Conservation (phyloP, 306 rosid genomes). For the Rosa lucieae region DNA sequence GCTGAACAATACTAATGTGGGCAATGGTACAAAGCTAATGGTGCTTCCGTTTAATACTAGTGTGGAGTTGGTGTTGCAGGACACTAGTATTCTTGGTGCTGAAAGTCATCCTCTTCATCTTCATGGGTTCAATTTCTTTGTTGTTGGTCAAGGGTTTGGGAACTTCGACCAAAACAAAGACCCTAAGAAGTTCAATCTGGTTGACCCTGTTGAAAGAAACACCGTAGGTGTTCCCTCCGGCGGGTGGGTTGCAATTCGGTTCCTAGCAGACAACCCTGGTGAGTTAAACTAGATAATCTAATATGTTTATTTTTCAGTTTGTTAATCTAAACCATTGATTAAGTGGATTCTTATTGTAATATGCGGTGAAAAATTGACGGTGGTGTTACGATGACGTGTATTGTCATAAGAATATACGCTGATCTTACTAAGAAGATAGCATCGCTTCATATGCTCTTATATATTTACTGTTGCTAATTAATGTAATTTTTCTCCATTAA, state of each 20-base stretch:
- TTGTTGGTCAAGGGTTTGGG: constrained; percentile 71
- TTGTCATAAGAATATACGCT: too few relatives aligned
- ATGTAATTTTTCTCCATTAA: background rate
- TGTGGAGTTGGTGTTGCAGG: constrained; percentile 56
- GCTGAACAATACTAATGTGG: constrained; percentile 59
- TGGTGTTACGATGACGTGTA: too few relatives aligned
- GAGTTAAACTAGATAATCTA: background rate
- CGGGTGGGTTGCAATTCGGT: constrained; percentile 66
- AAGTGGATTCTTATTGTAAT: too few relatives aligned
- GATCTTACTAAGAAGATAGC: too few relatives aligned
- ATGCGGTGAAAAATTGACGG: too few relatives aligned
- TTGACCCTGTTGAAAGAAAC: constrained; percentile 61
- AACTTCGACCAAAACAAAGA: constrained; percentile 53
- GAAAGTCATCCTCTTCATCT: constrained; percentile 71
- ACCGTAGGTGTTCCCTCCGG: constrained; percentile 62
- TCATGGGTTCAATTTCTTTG: constrained; percentile 70
- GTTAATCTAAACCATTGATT: background rate
- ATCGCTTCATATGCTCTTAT: too few relatives aligned
- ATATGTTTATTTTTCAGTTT: background rate
- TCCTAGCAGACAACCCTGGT: constrained; percentile 73
- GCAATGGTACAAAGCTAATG: constrained; percentile 55
- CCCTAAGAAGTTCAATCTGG: constrained; percentile 50
- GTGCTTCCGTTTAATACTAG: constrained; percentile 57
- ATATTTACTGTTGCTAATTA: background rate
- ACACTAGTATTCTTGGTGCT: constrained; percentile 54